Base-by-base conservation (phyloP, 768 basidiomycete genomes). In the Pisolithus albus region DNA sequence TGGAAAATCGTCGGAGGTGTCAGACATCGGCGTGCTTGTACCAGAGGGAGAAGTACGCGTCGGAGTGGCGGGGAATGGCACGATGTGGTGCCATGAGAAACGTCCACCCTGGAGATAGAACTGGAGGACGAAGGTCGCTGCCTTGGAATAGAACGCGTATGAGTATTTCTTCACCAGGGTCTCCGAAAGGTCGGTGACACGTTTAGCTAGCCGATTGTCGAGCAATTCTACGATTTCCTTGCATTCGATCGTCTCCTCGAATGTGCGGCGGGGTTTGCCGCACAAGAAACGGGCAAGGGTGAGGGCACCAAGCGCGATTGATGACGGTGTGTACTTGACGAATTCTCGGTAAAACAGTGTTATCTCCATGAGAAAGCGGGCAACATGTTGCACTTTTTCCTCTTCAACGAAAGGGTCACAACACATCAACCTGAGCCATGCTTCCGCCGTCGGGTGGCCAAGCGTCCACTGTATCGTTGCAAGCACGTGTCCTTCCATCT, bases 91-190 rank as follows among this genome's bases (percentile, higher is more conserved):
- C 38, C 75, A 76, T 53, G 73, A 64, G 65, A 86, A 90, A 49
- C 82, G 86, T 41, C 84, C 84, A 46, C 93, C 94, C 62, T 88
- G 82, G 46, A 97, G 83, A 66, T 98, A 99, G 71, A 84, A 92
- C 66, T 97, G 91, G 34, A 93, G 84, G 55, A 92, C 91, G 64
- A 91, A 83, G 21, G 88, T 92, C 21, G 95, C 93, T 1, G 93
- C 92, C 72, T 93, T 94, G 46, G 91, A 92, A 72, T 95, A 98
- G 73, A 94, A 96, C 40, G 86, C 86, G 61, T 91, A 93, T 5
- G 94, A 94, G 72, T 99, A 97, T 74, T 99, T 99, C 75, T 94
- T 92, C 65, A 97, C 83, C 62, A 97, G 75, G n/a, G 88, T 93
- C 68, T 95, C 88, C 11, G 95, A 97, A 30, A 99, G 79, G 57